Evolutionary conservation across 352 stramenopile genomes (phyloP), one percentile per base, ranked within the genome.

Genomic region (Globisporangium acanthophoron): DNA sequence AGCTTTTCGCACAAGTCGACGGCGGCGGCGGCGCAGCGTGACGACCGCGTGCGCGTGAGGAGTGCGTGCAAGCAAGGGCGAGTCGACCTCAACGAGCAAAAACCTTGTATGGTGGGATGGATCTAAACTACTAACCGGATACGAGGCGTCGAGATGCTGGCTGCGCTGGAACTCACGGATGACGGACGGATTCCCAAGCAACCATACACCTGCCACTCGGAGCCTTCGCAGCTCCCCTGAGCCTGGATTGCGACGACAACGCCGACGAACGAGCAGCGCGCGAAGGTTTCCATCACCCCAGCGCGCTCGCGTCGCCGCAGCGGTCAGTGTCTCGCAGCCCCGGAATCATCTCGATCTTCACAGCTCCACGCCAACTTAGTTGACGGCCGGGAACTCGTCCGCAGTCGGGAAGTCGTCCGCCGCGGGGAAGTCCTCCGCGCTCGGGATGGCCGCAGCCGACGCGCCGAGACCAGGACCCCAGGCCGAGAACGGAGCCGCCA

Each of bases 1-100:
- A 87, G 58, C 74, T 93, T 33, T 92, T 92, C 59, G 75, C 73
- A 0, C 59, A 90, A 29, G 75, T 88, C 5, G 81, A 91, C 46
- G 27, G 51, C 3, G 39, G 12, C 47, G 27, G 20, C 16, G 41
- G 21, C 11, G 8, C 18, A 54, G 6, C 33, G 47, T n/a, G 31
- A 5, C 20, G 46, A 12, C 13, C 20, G 27, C 40, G 29, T 35
- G 8, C 5, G 8, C 31, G 11, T 35, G 31, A 7, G 31, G 5
- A 9, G 31, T 35, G 31, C 13, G 24, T 27, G 6, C 46, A 27
- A 43, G 27, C 40, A 54, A 33, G 31, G 3, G 49, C 44, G 24
- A 49, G 33, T 27, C 33, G 43, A 61, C 50, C 58, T 64, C 58
- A 53, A 64, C 56, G 37, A 52, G 54, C 58, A 64, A 64, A 64